Base-by-base conservation (phyloP, 2,329 filamentous ascomycete genomes). In the Alternaria sp. region DNA sequence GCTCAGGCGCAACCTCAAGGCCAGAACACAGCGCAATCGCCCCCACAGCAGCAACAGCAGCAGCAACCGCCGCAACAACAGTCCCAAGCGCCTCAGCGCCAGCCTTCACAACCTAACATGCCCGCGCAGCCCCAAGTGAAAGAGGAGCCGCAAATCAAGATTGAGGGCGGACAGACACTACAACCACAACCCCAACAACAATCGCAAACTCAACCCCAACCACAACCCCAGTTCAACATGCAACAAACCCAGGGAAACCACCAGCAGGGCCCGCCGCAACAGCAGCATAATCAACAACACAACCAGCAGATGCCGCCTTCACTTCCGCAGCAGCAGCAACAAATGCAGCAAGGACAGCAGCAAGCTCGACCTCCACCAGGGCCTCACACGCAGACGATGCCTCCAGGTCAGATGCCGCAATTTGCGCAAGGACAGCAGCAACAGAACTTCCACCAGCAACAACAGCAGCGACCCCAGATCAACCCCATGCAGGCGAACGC, bases 401-500 rank as follows among this genome's bases (percentile, higher is more conserved):
- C 74, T 45, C 70, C 66, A 10, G 70, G 70, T 36, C 77, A 78
- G 43, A 67, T 66, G 19, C 74, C 69, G 21, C 64, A 70, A 43
- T 75, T 73, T 57, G 61, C 68, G 45, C 74, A 72, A 19, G 67
- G 69, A n/a, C 74, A 76, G 28, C 71, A 72, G 46, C 73, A 77
- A 51, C 63, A 64, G 44, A 70, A 77, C 59, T 70, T 72, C n/a
- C 76, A 77, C 55, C 65, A 67, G 54, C 75, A 74, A 32, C 68
- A 73, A 49, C 74, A 52, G 45, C 74, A 70, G 49, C 75, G 77
- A 40, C 78, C 78, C 6, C 78, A 79, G 50, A 76, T 79, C 21
- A 79, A 79, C 47, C 76, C 77, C 1, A 74, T 78, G 55, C 77
- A 79, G 61, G 75, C 73, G 21, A 78, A 78, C 54, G 67, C 70